Evolutionary conservation across 306 rosid genomes (phyloP), one percentile per base, ranked within the genome.

Genomic region (Inga oerstediana): DNA sequence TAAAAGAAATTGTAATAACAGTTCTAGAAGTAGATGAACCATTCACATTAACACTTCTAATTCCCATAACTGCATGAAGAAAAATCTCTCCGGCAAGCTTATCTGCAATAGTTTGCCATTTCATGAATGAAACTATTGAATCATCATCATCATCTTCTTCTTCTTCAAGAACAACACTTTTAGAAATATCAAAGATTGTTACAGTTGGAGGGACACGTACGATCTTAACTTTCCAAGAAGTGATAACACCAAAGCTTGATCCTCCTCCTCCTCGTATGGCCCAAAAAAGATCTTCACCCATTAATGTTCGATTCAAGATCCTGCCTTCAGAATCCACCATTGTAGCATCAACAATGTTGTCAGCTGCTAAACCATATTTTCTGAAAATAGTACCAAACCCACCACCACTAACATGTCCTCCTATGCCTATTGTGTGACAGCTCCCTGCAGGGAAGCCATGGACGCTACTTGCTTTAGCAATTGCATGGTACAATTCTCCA

Each of bases 271-370:
- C 89, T 80, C 80, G 81, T 51, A 86, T 72, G 22, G 87, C 85
- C 87, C 89, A 83, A 45, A 86, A 83, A 0, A 86, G 69, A 83
- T 86, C 87, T 54, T 83, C 89, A 2, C 87, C 89, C 89, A 86
- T 86, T 10, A 17, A 1, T 24, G 75, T 12, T 65, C 87, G 80
- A 8, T 86, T 78, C 65, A 83, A 34, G 14, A 80, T 34, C 15
- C 37, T 86, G 8, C 89, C 89, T 10, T 83, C 52, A 10, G 35
- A 81, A 83, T 83, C 86, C 7, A 86, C 52, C 0, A 83, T 76
- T 8, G 52, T 24, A 24, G 83, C 87, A 76, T 86, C 87, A 8
- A 83, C 61, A 2, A 83, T 11, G 22, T 24, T 86, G 84, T 86
- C 89, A 15, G 87, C 19, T 2, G 85, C 80, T 22, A 86, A 30